phyloP scores from a whole-genome alignment of 2,329 filamentous ascomycete species.

The Neurospora crassa region DNA sequence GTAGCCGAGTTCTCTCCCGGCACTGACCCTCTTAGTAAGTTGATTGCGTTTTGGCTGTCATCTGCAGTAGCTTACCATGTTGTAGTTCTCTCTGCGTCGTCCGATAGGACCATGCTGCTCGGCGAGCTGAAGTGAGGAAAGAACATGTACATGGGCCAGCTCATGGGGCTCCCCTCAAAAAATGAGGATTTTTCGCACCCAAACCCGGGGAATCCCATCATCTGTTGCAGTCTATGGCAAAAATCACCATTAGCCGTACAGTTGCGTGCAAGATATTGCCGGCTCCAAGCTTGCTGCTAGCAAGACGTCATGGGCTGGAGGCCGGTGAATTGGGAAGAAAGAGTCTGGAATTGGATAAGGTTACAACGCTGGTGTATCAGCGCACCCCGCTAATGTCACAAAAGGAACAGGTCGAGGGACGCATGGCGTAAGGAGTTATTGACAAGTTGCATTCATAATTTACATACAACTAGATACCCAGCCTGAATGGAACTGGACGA shows the following conservation, averaged over 20 bases:
- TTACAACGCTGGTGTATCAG: neutral
- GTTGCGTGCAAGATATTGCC: neutral
- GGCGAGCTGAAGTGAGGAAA: conserved; percentile 62
- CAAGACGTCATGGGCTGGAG: neutral
- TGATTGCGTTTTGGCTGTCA: neutral
- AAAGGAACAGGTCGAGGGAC: neutral
- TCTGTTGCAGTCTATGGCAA: neutral
- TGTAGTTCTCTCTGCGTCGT: conserved; percentile 77
- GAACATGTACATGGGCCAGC: neutral
- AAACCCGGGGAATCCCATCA: rapidly evolving
- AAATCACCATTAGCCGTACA: neutral
- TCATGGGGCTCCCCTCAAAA: neutral
- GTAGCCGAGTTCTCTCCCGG: conserved; percentile 83
- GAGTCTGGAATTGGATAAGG: neutral
- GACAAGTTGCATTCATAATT: neutral
- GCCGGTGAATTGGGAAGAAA: neutral
- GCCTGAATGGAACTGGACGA: neutral
- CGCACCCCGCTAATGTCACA: neutral
- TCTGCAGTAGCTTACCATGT: conserved; percentile 28
- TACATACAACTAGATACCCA: neutral
- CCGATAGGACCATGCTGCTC: conserved; percentile 76
- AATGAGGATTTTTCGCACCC: neutral
- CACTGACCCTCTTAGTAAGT: conserved; percentile 80
- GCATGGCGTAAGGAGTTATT: neutral
- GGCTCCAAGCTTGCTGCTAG: neutral